Base-by-base conservation (phyloP, 495 filamentous ascomycete genomes). In the Cercophora samala region DNA sequence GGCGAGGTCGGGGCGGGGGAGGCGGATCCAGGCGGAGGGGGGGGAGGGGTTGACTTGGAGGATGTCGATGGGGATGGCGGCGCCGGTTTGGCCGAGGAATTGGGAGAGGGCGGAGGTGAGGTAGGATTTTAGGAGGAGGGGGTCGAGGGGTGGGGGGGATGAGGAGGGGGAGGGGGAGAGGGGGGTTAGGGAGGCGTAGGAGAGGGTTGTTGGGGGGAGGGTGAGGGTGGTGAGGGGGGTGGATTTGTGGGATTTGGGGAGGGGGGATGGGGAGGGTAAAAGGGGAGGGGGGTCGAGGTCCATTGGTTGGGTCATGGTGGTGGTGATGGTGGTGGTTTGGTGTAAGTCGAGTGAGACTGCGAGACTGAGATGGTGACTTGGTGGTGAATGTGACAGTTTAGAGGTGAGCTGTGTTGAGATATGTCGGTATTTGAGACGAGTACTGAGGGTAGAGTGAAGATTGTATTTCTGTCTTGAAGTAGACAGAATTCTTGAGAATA, bases 51-150 rank as follows among this genome's bases (percentile, higher is more conserved):
- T 78, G 9, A 90, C 76, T 60, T 93, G 89, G 9, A 97, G 80
- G 32, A 97, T 89, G 72, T 97, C 93, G 66, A 96, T 78, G 0
- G 90, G 81, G 21, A 97, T 91, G 1, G 89, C 85, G 11, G 89
- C 81, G 25, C 93, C 93, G 4, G 86, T 85, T 32, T 90, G 69
- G 4, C 93, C 93, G 24, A 96, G 85, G 77, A 90, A 96, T 72
- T 92, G 90, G n/a, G 82, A 83, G 3, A 97, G 79, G 1, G 92
- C 89, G 58, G 88, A 76, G 21, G 85, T 88, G 63, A 95, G 87
- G 68, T 91, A 85, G 1, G 22, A 65, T 24, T 66, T 62, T 4
- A 53, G n/a, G 4, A 17, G 25, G 26, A 62, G 24, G 5, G 17
- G 18, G 58, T 61, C 58, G 21, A 61, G 58, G 2, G 29, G 13